Evolutionary conservation across 2,329 filamentous ascomycete genomes (phyloP), one percentile per base, ranked within the genome.

Genomic region (Gyromitra esculenta): DNA sequence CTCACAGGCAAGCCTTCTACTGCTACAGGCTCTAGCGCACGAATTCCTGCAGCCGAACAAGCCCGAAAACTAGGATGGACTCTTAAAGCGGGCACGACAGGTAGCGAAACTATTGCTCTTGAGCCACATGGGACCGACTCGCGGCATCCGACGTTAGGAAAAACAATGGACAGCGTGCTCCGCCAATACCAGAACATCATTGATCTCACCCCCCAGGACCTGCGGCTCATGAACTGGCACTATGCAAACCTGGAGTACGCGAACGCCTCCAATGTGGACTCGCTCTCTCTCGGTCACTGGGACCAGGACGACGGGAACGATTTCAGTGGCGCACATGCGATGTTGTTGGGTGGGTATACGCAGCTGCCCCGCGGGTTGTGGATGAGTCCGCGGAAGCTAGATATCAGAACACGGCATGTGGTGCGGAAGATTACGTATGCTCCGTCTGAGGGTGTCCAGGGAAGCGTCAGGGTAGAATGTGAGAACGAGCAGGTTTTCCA

Each of bases 221-320:
- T 97, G 83, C 89, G 96, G 59, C 86, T 99, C 15, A 88, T 98
- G 81, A 99, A 97, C 82, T 99, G 96, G 96, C 96, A 99, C 83
- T 92, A 97, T 83, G 96, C 96, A 79, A 99, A 99, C 82, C 87
- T 99, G 13, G 96, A 99, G 83, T 99, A 99, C 82, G 96, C 95
- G 78, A 99, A 98, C 83, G 96, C 96, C 1, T 92, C 91, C 1
- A 96, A 94, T 79, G 90, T 97, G 70, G 91, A 92, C 79, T 91
- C 92, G 78, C 88, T 99, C 18, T 98, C 95, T 83, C 88, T 99
- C 13, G 90, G 91, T 6, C 91, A 94, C 0, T 98, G 96, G 93
- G 96, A 99, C 83, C 94, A 99, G 81, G 96, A 99, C 82, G 94
- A 94, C 64, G 96, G 96, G 0, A 97, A 99, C 81, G 96, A 99